phyloP scores from a whole-genome alignment of 257 asterid genomes.

The Nicotiana tomentosiformis region DNA sequence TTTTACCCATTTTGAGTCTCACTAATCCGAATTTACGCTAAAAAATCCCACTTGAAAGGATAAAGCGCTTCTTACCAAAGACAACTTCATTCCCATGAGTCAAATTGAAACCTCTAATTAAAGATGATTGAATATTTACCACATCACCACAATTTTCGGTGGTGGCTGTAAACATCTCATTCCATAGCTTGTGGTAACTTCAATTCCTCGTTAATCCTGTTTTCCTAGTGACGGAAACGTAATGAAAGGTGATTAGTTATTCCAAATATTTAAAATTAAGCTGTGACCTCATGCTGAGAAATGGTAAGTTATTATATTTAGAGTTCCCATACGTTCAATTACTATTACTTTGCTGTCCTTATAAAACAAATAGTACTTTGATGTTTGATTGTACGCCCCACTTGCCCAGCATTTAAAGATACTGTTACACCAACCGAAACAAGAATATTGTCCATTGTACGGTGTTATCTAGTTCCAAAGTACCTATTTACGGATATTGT shows the following conservation, averaged over 20 bases:
- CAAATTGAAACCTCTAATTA: no score
- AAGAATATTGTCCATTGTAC: background rate
- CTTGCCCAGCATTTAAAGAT: constrained; percentile 10
- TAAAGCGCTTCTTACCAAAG: no score
- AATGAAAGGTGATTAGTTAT: background rate
- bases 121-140: no score
- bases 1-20: no score
- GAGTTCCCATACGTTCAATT: background rate
- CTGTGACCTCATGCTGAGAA: background rate
- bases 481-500: background rate
- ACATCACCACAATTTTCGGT: no score
- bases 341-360: background rate
- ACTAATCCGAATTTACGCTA: no score
- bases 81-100: no score
- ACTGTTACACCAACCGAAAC: constrained; percentile 10
- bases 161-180: background rate
- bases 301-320: background rate
- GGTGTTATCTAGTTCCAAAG: background rate
- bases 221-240: background rate
- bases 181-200: background rate
- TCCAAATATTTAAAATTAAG: background rate
- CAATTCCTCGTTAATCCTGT: background rate
- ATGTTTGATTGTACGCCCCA: constrained; percentile 3
- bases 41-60: no score
- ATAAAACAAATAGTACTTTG: background rate